Base-by-base conservation (phyloP, 169 alveolate species). In the Cyclospora cayetanensis region DNA sequence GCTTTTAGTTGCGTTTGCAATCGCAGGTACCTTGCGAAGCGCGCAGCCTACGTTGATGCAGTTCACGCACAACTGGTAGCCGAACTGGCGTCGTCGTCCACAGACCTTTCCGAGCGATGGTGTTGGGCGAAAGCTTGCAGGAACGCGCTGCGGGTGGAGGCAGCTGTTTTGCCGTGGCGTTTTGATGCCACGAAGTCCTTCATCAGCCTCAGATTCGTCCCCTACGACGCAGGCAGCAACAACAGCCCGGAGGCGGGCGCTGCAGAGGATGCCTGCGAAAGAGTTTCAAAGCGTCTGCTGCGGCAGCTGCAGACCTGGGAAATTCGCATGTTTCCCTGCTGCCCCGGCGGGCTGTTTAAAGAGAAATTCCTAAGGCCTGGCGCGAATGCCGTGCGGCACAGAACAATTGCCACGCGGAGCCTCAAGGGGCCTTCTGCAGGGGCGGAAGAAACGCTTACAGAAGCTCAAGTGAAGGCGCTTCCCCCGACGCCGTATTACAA, bases 401-500 rank as follows among this genome's bases (percentile, higher is more conserved):
- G 85, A 20, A 86, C 92, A 7, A 86, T 70, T 0, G 70, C 85
- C 50, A 66, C 79, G 11, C 31, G 42, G 27, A 53, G 55, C 29
- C 1, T 66, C 42, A 43, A 9, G 41, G 66, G 68, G 42, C 50
- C n/a, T 46, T 50, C 79, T 15, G 22, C 50, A 5, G 60, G 18
- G 63, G 46, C 1, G 37, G 90, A 76, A 83, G 29, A 39, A 12
- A 50, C 25, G 35, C 50, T 53, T 50, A 35, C 86, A 1, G 88
- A 52, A 20, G 87, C 88, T 0, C 65, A n/a, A 35, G 79, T 31
- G 20, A 46, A 34, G 46, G 60, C 41, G 15, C 84, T 90, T 63
- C 93, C 91, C 50, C 93, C 93, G 20, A 90, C 93, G 9, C 93
- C 93, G 35, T 77, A 63, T 76, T 90, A 90, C 86, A 90, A 90